These are phyloP conservation scores for Penicillium alfredii DNA, from an alignment of 495 filamentous ascomycete genomes.

Conservation along the genomic window DNA sequence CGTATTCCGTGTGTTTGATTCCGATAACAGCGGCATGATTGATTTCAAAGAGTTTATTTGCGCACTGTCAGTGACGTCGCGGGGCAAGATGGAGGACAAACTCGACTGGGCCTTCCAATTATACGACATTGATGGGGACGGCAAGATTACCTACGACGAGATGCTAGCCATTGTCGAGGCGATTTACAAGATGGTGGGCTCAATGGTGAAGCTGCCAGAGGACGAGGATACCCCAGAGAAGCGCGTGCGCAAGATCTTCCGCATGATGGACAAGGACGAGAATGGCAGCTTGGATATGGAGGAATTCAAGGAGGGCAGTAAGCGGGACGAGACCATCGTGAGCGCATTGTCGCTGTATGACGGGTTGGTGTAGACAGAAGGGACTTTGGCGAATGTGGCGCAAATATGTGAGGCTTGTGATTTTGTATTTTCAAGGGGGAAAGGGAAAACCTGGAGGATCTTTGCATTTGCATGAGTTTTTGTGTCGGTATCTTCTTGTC, in stretches of 20 bases:
- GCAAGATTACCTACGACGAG: slow-evolving; percentile 97
- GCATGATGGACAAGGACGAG: slow-evolving; percentile 99
- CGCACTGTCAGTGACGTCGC: slow-evolving; percentile 90
- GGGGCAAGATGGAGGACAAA: slow-evolving; percentile 99
- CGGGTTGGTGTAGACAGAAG: slow-evolving; percentile 65
- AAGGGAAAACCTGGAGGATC: too few relatives aligned
- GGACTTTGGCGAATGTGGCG: slow-evolving; percentile 26
- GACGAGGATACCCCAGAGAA: slow-evolving; percentile 99
- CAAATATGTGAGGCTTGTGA: too few relatives aligned
- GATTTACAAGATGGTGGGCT: slow-evolving; percentile 99
- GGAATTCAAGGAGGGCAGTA: slow-evolving; percentile 98
- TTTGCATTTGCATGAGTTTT: too few relatives aligned
- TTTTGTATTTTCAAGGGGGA: too few relatives aligned
- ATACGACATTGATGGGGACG: slow-evolving; percentile 98
- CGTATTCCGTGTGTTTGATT: slow-evolving; percentile 98
- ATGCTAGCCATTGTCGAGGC: slow-evolving; percentile 98
- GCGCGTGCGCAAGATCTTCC: slow-evolving; percentile 95
- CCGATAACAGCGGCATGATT: slow-evolving; percentile 92
- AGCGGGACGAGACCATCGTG: slow-evolving; percentile 98
- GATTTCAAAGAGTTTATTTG: slow-evolving; percentile 99
- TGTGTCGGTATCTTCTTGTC: slow-evolving; percentile 1
- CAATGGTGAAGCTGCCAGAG: slow-evolving; percentile 97
- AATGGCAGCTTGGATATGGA: slow-evolving; percentile 89
- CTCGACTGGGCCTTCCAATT: slow-evolving; percentile 99
- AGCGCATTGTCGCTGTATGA: slow-evolving; percentile 95